Evolutionary conservation across 2,329 filamentous ascomycete species (phyloP).

Genomic region (Colletotrichum eleusines): DNA sequence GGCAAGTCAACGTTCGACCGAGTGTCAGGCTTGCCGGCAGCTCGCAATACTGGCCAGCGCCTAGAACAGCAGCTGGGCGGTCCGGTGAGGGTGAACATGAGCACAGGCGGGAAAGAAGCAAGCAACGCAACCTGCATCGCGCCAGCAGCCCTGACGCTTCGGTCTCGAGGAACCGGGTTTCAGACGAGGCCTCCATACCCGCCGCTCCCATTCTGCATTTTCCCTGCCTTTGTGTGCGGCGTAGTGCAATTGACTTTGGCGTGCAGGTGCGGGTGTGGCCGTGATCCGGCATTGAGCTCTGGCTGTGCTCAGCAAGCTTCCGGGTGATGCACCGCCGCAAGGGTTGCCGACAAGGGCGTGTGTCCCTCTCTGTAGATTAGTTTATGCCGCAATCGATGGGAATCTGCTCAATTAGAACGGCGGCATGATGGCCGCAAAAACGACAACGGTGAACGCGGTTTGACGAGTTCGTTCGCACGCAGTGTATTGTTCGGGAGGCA

Average conservation of each 20-base stretch:
- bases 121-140: conserved; percentile 11
- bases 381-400: not conserved
- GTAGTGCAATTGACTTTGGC: conserved; percentile 33
- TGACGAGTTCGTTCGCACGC: not conserved
- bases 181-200: conserved; percentile 19
- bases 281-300: not conserved
- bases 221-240: not conserved
- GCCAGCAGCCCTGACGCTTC: conserved; percentile 13
- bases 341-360: conserved; percentile 15
- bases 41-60: not conserved
- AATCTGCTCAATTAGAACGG: not conserved
- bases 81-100: not conserved
- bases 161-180: conserved; percentile 27
- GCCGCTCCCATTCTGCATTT: not conserved
- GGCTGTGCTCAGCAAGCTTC: conserved; percentile 22
- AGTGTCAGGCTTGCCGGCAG: not conserved
- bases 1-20: not conserved
- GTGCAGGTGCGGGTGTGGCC: not conserved
- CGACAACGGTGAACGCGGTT: not conserved
- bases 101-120: conserved; percentile 12
- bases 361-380: not conserved
- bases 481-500: not conserved
- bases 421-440: not conserved
- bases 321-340: conserved; percentile 10
- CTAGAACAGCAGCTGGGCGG: not conserved